Percentiles rank a stretch among this genome's conserved stretches.
These are phyloP conservation scores for Vitis rotundifolia DNA, from an alignment of 164 flowering plant species.

Conservation along the genomic window DNA sequence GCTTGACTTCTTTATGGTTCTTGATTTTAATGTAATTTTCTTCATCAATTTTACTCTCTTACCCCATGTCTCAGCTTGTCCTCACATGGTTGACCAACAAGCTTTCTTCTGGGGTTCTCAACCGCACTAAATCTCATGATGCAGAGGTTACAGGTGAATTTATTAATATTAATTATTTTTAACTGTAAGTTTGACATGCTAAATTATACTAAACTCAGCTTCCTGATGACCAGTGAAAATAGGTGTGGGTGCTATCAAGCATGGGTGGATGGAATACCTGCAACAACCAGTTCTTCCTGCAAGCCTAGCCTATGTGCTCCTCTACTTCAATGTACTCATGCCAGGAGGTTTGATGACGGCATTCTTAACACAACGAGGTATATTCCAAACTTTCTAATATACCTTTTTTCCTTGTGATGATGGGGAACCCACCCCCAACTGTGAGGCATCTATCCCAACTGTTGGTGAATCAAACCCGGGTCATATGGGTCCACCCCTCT, in stretches of 20 bases:
- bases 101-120: slow-evolving; percentile 90
- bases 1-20: background rate
- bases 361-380: slow-evolving; percentile 91
- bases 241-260: slow-evolving; percentile 69
- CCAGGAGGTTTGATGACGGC: slow-evolving; percentile 99
- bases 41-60: background rate
- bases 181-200: background rate
- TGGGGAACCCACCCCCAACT: too few species aligned
- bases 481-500: too few species aligned
- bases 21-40: background rate
- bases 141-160: slow-evolving; percentile 46
- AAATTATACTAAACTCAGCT: slow-evolving; percentile 6
- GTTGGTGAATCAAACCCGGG: too few species aligned
- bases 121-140: slow-evolving; percentile 58
- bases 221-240: slow-evolving; percentile 44
- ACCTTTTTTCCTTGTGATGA: too few species aligned
- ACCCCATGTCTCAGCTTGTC: slow-evolving; percentile 41
- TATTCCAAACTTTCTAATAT: slow-evolving; percentile 3
- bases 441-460: too few species aligned
- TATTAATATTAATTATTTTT: background rate
- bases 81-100: slow-evolving; percentile 84
- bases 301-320: slow-evolving; percentile 92
- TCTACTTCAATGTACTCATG: slow-evolving; percentile 85
- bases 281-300: slow-evolving; percentile 99
- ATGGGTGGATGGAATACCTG: slow-evolving; percentile 90